Base-by-base conservation (phyloP, 2,329 filamentous ascomycete genomes). In the Xylaria sp. region DNA sequence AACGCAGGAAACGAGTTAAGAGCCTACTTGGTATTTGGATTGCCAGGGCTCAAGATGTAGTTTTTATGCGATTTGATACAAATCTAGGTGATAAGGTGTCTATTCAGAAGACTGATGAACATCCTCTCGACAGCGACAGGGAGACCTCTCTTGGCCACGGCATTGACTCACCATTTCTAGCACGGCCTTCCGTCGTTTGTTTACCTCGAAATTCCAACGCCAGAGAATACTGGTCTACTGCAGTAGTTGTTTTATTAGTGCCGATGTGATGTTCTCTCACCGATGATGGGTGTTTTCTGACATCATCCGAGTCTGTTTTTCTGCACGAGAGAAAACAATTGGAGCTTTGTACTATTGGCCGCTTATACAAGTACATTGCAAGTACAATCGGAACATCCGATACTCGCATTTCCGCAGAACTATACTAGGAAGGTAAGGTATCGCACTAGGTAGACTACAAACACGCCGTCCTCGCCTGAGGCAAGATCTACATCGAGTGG, bases 401-500 rank as follows among this genome's bases (percentile, higher is more conserved):
- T 29, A 38, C 25, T 52, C n/a, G 27, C 48, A 31, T 47, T n/a
- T 37, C 40, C 48, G 49, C 54, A 38, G 17, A 2, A 15, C n/a
- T 11, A 21, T 48, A 15, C 21, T 29, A 41, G n/a, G 6, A 8
- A 51, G 44, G 13, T 21, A 47, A 23, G 41, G 55, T 58, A 37
- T 43, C 35, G 21, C 37, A 31, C 37, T 11, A 21, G 25, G 46
- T 33, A 21, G 25, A 23, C 19, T 38, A 40, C 38, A 43, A 35
- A 38, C 31, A 53, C 6, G 43, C 23, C 15, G 33, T 19, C 44
- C 17, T 60, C 48, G 17, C 38, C 63, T 49, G 60, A 54, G 53
- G 41, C 43, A 51, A 57, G 60, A 58, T 63, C 60, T 48, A 58
- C 60, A 51, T n/a, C n/a, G 49, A 49, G 55, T 64, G 62, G 55